phyloP scores from a whole-genome alignment of 140 eudicot species.

The Stevia rebaudiana region DNA sequence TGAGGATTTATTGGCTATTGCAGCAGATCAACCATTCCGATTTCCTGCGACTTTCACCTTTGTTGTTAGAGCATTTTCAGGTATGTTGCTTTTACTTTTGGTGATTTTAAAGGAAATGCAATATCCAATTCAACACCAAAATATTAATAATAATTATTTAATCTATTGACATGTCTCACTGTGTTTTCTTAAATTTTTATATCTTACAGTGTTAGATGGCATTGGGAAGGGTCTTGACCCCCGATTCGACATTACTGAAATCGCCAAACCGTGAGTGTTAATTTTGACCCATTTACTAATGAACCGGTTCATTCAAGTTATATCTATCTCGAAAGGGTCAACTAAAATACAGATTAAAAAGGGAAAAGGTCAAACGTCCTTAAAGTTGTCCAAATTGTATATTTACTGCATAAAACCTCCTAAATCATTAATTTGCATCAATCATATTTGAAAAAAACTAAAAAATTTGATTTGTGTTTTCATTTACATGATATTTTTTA shows the following conservation, averaged over 20 bases:
- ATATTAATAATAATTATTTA: background rate
- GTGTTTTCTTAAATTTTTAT: constrained; percentile 13
- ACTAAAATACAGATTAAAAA: background rate
- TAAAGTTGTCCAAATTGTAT: background rate
- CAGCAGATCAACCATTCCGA: constrained; percentile 94
- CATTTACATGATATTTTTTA: constrained; percentile 15
- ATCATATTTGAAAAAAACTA: no score
- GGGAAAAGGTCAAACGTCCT: background rate
- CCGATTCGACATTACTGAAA: constrained; percentile 97
- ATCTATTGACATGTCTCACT: constrained; percentile 8
- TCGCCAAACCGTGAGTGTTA: constrained; percentile 94
- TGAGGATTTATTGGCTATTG: constrained; percentile 87
- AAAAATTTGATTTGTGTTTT: background rate
- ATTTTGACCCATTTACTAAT: background rate
- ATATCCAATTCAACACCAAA: background rate
- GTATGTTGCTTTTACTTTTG: constrained; percentile 26
- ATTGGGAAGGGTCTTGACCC: constrained; percentile 99
- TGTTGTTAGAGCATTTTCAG: constrained; percentile 97
- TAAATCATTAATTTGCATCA: no score
- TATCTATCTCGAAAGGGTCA: background rate
- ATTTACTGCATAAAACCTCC: background rate
- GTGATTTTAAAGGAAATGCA: background rate
- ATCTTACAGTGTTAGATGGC: constrained; percentile 80
- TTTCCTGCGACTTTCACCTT: constrained; percentile 98
- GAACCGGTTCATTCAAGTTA: background rate